Evolutionary conservation across 2,329 filamentous ascomycete genomes (phyloP), one percentile per base, ranked within the genome.

Genomic region (Phialophora expanda): DNA sequence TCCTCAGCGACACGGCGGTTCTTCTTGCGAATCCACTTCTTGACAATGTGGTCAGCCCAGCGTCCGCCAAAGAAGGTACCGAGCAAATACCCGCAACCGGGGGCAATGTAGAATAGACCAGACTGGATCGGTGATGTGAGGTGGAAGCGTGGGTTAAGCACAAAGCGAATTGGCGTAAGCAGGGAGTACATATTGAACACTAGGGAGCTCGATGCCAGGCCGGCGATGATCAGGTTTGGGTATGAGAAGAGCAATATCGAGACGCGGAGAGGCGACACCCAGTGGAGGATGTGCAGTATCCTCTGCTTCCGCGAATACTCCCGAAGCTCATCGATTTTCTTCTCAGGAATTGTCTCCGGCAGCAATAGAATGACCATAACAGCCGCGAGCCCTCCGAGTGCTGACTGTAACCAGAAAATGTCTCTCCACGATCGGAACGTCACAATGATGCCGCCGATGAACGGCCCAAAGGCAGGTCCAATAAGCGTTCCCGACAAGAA

Each of bases 361-460:
- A 93, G 83, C 12, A 91, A 78, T 71, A 91, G 86, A 69, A 86
- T 84, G 34, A 90, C 83, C 0, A 88, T 83, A 0, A 88, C 22
- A 0, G 84, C 80, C 0, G 86, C 88, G 0, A 84, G 74, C 1
- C 85, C 89, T 0, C 87, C 88, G 5, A 92, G 81, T 0, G 85
- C 90, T 0, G 88, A 87, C 74, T 93, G 90, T 0, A 93, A 80
- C 87, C 89, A 93, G 78, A 92, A 93, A 61, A 93, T 91, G 50
- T 86, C 85, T 20, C 89, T 83, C 91, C 91, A 94, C 1, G 83
- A 85, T 6, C 83, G 82, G 76, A 87, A 92, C 0, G 90, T 93
- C 17, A 93, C 89, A 58, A 94, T 91, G 53, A 92, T 87, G 26
- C 90, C 91, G 62, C 90, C 87, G 9, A 93, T 80, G 72, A 92